Evolutionary conservation across 768 basidiomycete genomes (phyloP).

Genomic region (Pleurotus salmoneostramineus): DNA sequence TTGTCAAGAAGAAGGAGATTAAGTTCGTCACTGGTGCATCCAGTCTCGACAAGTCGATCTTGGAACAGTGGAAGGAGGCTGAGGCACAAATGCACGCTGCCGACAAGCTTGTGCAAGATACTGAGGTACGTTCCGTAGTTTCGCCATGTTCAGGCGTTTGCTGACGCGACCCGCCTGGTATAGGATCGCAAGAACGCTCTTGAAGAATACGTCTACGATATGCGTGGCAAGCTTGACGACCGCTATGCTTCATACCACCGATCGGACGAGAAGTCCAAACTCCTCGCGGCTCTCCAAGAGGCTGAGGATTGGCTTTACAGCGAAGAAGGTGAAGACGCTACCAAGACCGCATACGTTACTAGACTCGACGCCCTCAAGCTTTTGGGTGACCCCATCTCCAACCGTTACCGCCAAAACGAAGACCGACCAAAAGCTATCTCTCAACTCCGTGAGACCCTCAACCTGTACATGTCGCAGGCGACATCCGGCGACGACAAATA

Average conservation of each 20-base stretch:
- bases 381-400: conserved; percentile 82
- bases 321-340: conserved; percentile 94
- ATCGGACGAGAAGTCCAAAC: conserved; percentile 70
- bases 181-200: conserved; percentile 98
- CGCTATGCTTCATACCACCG: conserved; percentile 77
- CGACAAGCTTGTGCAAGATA: conserved; percentile 97
- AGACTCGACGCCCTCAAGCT: conserved; percentile 81
- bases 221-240: conserved; percentile 86
- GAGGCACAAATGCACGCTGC: conserved; percentile 86
- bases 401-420: conserved; percentile 81
- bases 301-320: conserved; percentile 98
- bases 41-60: conserved; percentile 55
- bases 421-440: conserved; percentile 71
- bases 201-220: conserved; percentile 98
- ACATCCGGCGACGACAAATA: conserved; percentile 82
- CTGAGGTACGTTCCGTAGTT: conserved; percentile 62
- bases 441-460: conserved; percentile 82
- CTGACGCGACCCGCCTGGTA: not conserved
- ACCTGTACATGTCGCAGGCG: conserved; percentile 81
- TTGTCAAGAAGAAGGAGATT: conserved; percentile 80
- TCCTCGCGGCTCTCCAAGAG: conserved; percentile 65
- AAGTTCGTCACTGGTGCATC: conserved; percentile 63
- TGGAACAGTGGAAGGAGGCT: conserved; percentile 71
- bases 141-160: not conserved
- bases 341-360: conserved; percentile 89